Evolutionary conservation across 768 basidiomycete genomes (phyloP).

Genomic region (Panus rudis): DNA sequence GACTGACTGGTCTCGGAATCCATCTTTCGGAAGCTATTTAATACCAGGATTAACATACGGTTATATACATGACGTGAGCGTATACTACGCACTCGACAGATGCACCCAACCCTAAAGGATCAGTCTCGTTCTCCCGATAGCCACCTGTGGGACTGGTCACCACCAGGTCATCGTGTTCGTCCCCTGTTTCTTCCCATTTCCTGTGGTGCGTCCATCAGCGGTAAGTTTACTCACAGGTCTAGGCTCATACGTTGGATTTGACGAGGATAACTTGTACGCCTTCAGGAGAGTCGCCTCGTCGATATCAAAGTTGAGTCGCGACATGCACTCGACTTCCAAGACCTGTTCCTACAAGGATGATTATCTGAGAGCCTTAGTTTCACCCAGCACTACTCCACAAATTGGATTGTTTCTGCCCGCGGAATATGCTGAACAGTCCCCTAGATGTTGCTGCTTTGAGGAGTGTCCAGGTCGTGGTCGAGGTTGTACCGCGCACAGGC

Average conservation of each 20-base stretch:
- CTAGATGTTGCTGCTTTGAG: no score
- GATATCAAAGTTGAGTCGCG: constrained; percentile 57
- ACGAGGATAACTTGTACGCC: constrained; percentile 75
- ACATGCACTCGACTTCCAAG: constrained; percentile 28
- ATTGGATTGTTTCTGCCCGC: no score
- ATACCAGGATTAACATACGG: constrained; percentile 7
- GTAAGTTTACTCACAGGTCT: background rate
- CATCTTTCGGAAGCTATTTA: constrained; percentile 51
- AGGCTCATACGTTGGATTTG: constrained; percentile 60
- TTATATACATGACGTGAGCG: background rate
- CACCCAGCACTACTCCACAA: no score
- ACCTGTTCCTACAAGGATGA: no score
- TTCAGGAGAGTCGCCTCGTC: constrained; percentile 84
- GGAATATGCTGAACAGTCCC: no score
- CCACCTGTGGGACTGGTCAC: constrained; percentile 45
- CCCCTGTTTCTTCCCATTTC: constrained; percentile 86
- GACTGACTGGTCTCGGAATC: constrained; percentile 73
- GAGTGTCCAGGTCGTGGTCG: no score
- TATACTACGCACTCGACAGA: constrained; percentile 45
- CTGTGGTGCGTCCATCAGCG: constrained; percentile 30
- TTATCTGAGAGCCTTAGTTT: no score
- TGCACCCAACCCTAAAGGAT: constrained; percentile 73
- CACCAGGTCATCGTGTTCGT: constrained; percentile 73
- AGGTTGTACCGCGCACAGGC: no score
- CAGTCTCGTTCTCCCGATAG: constrained; percentile 51